Percentiles rank a stretch among this genome's conserved stretches.
Conservation (phyloP, 371 early-diverging fungal species). For the Umbelopsis sp. region DNA sequence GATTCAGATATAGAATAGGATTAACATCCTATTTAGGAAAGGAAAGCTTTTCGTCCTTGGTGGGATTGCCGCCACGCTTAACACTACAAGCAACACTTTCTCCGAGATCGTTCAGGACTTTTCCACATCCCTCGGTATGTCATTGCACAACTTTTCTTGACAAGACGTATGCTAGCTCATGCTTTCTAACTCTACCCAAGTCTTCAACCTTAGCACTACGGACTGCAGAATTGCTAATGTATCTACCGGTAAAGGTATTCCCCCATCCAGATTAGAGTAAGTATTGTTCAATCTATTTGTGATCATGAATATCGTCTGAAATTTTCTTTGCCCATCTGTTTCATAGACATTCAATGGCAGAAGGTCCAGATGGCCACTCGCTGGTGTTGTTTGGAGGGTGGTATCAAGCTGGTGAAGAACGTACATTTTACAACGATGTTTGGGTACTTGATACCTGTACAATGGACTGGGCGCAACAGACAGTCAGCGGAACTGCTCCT, state of each 20-base stretch:
- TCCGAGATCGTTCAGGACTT: constrained; percentile 33
- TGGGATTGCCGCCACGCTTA: constrained; percentile 30
- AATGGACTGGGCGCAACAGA: constrained; percentile 39
- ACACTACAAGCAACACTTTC: constrained; percentile 25
- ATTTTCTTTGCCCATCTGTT: neutral
- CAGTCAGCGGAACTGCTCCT: constrained; percentile 32
- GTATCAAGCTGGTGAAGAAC: neutral
- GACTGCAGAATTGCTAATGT: neutral
- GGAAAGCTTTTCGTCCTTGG: constrained; percentile 44
- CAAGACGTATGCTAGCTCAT: neutral
- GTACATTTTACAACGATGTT: constrained; percentile 27
- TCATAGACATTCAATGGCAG: neutral
- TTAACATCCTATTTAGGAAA: constrained; percentile 22
- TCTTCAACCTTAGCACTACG: neutral
- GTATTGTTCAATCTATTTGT: neutral
- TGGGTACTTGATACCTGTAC: constrained; percentile 47
- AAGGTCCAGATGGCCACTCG: constrained; percentile 41
- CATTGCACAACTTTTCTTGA: neutral
- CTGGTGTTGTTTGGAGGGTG: constrained; percentile 47
- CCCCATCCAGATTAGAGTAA: constrained; percentile 2
- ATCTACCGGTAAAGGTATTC: neutral
- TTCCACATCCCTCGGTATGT: constrained; percentile 42
- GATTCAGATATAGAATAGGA: no score
- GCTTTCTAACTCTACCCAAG: neutral
- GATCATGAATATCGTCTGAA: neutral